Evolutionary conservation across 352 stramenopile genomes (phyloP).

Genomic region (Thraustotheca clavata): DNA sequence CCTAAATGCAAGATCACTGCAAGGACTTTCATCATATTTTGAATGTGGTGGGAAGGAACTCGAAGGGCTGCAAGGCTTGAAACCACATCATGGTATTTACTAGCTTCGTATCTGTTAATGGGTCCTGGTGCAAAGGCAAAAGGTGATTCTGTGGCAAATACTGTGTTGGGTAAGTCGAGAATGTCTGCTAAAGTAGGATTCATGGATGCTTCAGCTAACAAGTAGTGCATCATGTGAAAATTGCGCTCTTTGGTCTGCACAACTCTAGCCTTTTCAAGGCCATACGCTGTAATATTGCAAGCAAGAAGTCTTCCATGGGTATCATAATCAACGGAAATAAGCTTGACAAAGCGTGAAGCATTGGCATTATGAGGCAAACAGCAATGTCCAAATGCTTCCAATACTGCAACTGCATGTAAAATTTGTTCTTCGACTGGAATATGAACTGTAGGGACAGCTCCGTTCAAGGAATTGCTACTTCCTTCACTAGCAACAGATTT

Average conservation of each 20-base stretch:
- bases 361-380: slow-evolving; percentile 51
- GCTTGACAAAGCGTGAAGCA: slow-evolving; percentile 71
- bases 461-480: not conserved
- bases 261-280: slow-evolving; percentile 78
- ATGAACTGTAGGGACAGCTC: slow-evolving; percentile 28
- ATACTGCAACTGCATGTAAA: slow-evolving; percentile 66
- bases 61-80: slow-evolving; percentile 69
- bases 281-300: slow-evolving; percentile 72
- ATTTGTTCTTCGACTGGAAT: slow-evolving; percentile 77
- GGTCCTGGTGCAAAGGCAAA: slow-evolving; percentile 25
- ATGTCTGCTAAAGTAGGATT: slow-evolving; percentile 56
- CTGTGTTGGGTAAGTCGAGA: slow-evolving; percentile 37
- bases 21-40: slow-evolving; percentile 73
- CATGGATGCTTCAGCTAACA: slow-evolving; percentile 67
- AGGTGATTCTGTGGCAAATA: not conserved
- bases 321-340: slow-evolving; percentile 77
- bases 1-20: slow-evolving; percentile 64
- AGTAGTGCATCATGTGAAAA: slow-evolving; percentile 92
- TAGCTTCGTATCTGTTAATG: slow-evolving; percentile 47
- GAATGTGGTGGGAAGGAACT: slow-evolving; percentile 68
- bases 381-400: slow-evolving; percentile 70
- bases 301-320: slow-evolving; percentile 68
- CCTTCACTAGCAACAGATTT: slow-evolving; percentile 8
- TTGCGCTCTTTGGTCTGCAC: slow-evolving; percentile 82
- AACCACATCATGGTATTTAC: slow-evolving; percentile 70